Evolutionary conservation across 345 rosid species (phyloP).

Genomic region (Viola odorata): DNA sequence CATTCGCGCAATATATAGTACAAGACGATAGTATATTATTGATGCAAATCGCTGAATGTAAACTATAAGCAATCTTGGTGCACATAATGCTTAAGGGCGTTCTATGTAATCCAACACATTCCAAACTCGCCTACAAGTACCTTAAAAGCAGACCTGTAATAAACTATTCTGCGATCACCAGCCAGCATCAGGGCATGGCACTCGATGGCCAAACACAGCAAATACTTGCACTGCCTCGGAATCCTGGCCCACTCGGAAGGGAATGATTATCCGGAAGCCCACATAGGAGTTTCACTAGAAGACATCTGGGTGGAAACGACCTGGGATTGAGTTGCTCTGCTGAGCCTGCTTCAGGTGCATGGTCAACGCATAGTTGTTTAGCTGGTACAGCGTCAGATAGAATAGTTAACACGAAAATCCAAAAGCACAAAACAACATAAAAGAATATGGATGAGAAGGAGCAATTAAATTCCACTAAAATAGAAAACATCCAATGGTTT

Average conservation of each 20-base stretch:
- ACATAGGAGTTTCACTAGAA: constrained; percentile 28
- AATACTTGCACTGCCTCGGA: not conserved
- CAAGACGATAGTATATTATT: no score
- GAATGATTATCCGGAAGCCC: not conserved
- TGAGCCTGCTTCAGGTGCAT: constrained; percentile 50
- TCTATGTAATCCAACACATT: no score
- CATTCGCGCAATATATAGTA: no score
- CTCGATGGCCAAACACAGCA: no score
- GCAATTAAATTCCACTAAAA: not conserved
- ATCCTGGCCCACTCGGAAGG: not conserved
- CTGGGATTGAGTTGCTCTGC: constrained; percentile 38
- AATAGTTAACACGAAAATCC: not conserved
- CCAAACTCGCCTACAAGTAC: no score
- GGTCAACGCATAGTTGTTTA: constrained; percentile 66
- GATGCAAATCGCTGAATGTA: no score
- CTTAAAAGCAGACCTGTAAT: no score
- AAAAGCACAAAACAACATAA: not conserved
- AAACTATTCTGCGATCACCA: no score
- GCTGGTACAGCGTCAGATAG: constrained; percentile 26
- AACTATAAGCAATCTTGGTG: no score
- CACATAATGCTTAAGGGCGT: no score
- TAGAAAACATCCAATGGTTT: not conserved
- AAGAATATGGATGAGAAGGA: not conserved
- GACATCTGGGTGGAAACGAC: constrained; percentile 76
- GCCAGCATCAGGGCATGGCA: no score